Conservation (phyloP, 768 basidiomycete species). For the Russula dissimulans region DNA sequence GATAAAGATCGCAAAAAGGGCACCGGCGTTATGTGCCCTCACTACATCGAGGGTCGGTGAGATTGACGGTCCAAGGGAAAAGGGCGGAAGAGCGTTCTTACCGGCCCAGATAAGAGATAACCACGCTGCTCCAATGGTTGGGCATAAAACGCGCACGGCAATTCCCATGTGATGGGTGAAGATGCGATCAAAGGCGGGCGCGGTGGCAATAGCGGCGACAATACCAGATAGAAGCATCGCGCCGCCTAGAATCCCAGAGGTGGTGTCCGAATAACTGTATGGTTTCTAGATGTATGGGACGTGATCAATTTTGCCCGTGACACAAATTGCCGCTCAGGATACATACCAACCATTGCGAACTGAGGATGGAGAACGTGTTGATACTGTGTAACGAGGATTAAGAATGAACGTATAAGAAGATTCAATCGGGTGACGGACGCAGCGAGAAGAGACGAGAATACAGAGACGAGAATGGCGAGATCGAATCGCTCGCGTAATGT, state of each 20-base stretch:
- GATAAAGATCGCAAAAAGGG: constrained; percentile 56
- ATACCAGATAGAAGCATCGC: constrained; percentile 63
- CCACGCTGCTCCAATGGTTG: constrained; percentile 55
- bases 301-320: background rate
- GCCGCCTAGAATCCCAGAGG: constrained; percentile 65
- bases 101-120: constrained; percentile 75
- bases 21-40: constrained; percentile 48
- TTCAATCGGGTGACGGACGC: constrained; percentile 37
- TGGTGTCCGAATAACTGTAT: constrained; percentile 56
- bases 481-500: constrained; percentile 57
- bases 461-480: constrained; percentile 45
- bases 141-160: constrained; percentile 50
- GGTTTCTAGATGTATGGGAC: constrained; percentile 41
- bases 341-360: constrained; percentile 59
- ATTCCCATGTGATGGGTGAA: constrained; percentile 63
- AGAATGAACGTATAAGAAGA: background rate
- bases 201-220: constrained; percentile 52
- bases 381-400: constrained; percentile 30
- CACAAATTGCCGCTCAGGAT: background rate
- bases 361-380: constrained; percentile 57
- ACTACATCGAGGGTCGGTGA: constrained; percentile 32
- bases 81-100: constrained; percentile 25
- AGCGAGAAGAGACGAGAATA: constrained; percentile 60
- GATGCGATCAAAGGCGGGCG: constrained; percentile 77
- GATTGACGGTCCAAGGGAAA: background rate